Evolutionary conservation across 1,139 yeast genomes (phyloP).

Genomic region (Blastobotrys proliferans): DNA sequence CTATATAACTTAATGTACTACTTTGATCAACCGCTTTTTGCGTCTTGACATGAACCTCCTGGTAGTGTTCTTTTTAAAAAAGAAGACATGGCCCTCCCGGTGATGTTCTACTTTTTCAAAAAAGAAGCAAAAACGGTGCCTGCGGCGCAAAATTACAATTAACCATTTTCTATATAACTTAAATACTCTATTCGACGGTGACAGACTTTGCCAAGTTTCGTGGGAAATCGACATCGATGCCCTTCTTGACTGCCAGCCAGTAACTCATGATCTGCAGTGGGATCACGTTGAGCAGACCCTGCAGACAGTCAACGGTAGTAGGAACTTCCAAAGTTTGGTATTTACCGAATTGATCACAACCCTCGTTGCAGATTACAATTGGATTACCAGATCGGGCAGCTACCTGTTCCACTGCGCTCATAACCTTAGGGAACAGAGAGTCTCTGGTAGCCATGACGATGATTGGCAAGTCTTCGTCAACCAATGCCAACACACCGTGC

Average conservation of each 20-base stretch:
- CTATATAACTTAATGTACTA: background rate
- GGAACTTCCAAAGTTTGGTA: constrained; percentile 75
- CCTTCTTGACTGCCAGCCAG: constrained; percentile 94
- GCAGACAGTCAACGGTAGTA: constrained; percentile 92
- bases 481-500: constrained; percentile 96
- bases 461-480: constrained; percentile 89
- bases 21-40: background rate
- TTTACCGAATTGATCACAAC: constrained; percentile 48
- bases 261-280: constrained; percentile 96
- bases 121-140: constrained; percentile 1
- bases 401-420: constrained; percentile 95
- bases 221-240: constrained; percentile 97
- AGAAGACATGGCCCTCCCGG: background rate
- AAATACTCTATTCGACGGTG: constrained; percentile 67
- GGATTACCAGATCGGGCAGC: constrained; percentile 98
- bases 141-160: background rate
- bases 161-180: too few relatives aligned
- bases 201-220: constrained; percentile 98
- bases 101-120: background rate
- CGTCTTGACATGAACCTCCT: background rate
- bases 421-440: constrained; percentile 92
- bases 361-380: constrained; percentile 86
- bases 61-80: background rate
- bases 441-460: constrained; percentile 98
- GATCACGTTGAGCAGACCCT: constrained; percentile 90